Base-by-base conservation (phyloP, 208 protist species). In the Crithidia fasciculata region DNA sequence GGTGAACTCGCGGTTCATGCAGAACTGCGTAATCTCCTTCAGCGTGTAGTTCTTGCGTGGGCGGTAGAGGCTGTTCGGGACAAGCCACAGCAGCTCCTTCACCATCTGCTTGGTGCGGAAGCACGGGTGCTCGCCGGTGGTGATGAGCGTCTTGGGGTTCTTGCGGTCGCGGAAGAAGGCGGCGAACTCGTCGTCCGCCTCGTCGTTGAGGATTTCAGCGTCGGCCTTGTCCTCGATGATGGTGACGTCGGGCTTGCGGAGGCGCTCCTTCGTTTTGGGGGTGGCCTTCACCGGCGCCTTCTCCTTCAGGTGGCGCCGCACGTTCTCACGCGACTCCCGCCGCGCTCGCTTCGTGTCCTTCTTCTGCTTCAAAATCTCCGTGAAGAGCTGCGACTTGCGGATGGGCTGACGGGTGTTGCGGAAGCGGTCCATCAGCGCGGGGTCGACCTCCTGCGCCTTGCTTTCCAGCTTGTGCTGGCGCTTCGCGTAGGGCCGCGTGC, bases 11-110 rank as follows among this genome's bases (percentile, higher is more conserved):
- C 90, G 87, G 58, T 98, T 93, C 41, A 82, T 89, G 74, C 88
- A 92, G 80, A 85, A 98, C 78, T 97, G 89, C 10, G 89, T 92
- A 60, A 98, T 98, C 60, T 98, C 88, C 82, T 95, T 91, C 45
- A 98, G 72, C 37, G 90, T 94, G 90, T 97, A 98, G 2, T 81
- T 76, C 72, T 92, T 95, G 56, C 96, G 92, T 18, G 84, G 88
- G 10, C 90, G 84, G 73, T 96, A 98, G 37, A 86, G 79, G 28
- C 86, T 87, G 69, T 97, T 96, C 2, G 95, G 95, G 43, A 98
- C 86, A 0, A 98, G 77, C 87, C 89, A 95, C 43, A 93, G 67
- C 70, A 94, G 75, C 78, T 98, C 92, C 90, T 96, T 95, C 36
- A 96, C 81, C 62, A 98, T 87, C 76, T 90, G 81, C 67, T 94